phyloP scores from a whole-genome alignment of 805 yeast species.

The Wickerhamiella azyma region DNA sequence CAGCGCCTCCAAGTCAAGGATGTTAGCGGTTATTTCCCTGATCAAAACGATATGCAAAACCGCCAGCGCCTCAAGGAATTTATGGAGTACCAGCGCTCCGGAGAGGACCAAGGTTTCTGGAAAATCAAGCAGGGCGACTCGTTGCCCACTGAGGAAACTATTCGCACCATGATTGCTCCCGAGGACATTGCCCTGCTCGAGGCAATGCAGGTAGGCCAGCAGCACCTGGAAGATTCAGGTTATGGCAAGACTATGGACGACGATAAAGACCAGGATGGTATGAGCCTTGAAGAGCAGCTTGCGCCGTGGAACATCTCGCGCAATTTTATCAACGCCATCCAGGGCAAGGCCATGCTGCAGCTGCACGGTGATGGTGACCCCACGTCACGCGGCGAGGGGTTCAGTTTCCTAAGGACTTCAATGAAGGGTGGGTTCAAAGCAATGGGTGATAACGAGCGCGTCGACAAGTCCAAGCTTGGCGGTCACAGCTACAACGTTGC shows the following conservation, averaged over 20 bases:
- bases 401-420: constrained; percentile 76
- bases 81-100: constrained; percentile 92
- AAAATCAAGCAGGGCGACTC: constrained; percentile 56
- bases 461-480: constrained; percentile 34
- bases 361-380: constrained; percentile 93
- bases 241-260: constrained; percentile 33
- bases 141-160: constrained; percentile 62
- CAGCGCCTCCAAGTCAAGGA: constrained; percentile 74
- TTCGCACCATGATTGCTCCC: constrained; percentile 74
- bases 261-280: constrained; percentile 32
- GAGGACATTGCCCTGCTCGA: constrained; percentile 82
- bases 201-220: constrained; percentile 90
- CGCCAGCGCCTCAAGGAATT: constrained; percentile 91
- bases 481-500: constrained; percentile 72
- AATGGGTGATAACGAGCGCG: constrained; percentile 26
- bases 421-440: constrained; percentile 84
- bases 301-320: constrained; percentile 92
- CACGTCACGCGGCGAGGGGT: constrained; percentile 78
- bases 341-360: constrained; percentile 93
- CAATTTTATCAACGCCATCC: constrained; percentile 85
- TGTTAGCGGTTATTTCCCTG: constrained; percentile 86
- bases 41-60: constrained; percentile 93
- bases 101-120: constrained; percentile 93
- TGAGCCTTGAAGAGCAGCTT: constrained; percentile 63
- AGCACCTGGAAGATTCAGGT: constrained; percentile 67